Percentiles rank a stretch among this genome's conserved stretches.
Evolutionary conservation across 73 alveolate species (phyloP).

Genomic region (Strombidium stylifer): DNA sequence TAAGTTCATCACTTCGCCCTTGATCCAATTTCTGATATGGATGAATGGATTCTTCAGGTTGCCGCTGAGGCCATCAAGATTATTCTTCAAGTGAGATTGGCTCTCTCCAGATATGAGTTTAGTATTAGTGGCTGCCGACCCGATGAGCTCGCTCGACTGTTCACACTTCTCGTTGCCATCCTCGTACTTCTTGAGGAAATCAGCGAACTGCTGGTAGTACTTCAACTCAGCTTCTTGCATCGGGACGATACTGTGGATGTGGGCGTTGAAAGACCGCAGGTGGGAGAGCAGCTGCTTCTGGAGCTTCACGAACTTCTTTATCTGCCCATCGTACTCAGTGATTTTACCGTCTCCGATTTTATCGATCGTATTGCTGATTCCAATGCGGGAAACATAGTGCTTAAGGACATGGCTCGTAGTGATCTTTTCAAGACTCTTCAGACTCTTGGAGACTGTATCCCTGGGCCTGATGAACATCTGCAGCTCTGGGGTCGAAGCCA

Average conservation of each 20-base stretch:
- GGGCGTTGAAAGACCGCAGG: conserved; percentile 11
- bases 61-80: neutral
- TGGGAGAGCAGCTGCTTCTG: conserved; percentile 11
- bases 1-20: conserved; percentile 49
- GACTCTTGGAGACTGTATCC: conserved; percentile 15
- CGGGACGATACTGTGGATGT: conserved; percentile 29
- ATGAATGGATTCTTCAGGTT: conserved; percentile 43
- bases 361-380: conserved; percentile 6
- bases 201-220: conserved; percentile 27
- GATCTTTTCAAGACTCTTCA: conserved; percentile 10
- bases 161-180: conserved; percentile 15
- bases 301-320: conserved; percentile 32
- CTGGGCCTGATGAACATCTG: conserved; percentile 55
- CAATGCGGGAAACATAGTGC: conserved; percentile 15
- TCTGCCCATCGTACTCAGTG: conserved; percentile 26
- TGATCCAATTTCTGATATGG: conserved; percentile 46
- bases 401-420: conserved; percentile 21
- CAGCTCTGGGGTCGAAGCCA: conserved; percentile 37
- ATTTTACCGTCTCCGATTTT: conserved; percentile 3
- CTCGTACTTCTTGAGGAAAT: conserved; percentile 37
- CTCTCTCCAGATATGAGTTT: conserved; percentile 1
- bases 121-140: neutral
- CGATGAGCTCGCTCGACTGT: neutral
- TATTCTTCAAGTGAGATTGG: neutral
- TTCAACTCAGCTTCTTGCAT: conserved; percentile 17